Conservation (phyloP, 768 basidiomycete species). For the Hemileccinum impolitum region DNA sequence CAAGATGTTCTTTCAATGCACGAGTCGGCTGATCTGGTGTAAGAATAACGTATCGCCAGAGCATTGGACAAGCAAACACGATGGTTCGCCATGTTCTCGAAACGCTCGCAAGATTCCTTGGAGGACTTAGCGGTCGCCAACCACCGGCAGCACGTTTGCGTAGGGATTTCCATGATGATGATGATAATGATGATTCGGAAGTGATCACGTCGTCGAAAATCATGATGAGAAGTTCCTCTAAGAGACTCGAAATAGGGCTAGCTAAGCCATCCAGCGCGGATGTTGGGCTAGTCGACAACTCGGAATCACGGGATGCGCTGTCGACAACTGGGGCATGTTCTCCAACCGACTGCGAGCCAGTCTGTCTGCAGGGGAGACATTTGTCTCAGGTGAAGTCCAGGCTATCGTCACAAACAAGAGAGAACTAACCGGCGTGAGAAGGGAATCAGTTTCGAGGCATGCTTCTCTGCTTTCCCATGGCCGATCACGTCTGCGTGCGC, state of each 20-base stretch:
- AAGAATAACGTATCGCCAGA: constrained; percentile 20
- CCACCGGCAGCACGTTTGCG: background rate
- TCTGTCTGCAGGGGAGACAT: background rate
- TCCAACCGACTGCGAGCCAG: background rate
- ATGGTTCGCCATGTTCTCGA: constrained; percentile 15
- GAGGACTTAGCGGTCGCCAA: constrained; percentile 1
- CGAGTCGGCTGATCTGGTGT: constrained; percentile 10
- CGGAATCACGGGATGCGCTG: background rate
- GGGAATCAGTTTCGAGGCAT: background rate
- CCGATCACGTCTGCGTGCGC: background rate
- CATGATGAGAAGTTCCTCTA: constrained; percentile 22
- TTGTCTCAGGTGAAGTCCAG: background rate
- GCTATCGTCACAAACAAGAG: background rate
- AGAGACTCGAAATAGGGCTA: constrained; percentile 8
- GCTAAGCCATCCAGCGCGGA: background rate
- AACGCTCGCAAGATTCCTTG: constrained; percentile 16
- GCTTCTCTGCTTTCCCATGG: background rate
- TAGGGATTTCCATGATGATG: background rate
- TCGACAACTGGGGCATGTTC: background rate
- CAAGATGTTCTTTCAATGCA: constrained; percentile 15
- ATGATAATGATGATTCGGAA: constrained; percentile 6
- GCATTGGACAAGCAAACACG: constrained; percentile 13
- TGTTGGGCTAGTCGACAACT: background rate
- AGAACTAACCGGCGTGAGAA: constrained; percentile 1
- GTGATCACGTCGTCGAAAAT: constrained; percentile 18